phyloP scores from a whole-genome alignment of 169 alveolate genomes.

The Eimeria praecox region DNA sequence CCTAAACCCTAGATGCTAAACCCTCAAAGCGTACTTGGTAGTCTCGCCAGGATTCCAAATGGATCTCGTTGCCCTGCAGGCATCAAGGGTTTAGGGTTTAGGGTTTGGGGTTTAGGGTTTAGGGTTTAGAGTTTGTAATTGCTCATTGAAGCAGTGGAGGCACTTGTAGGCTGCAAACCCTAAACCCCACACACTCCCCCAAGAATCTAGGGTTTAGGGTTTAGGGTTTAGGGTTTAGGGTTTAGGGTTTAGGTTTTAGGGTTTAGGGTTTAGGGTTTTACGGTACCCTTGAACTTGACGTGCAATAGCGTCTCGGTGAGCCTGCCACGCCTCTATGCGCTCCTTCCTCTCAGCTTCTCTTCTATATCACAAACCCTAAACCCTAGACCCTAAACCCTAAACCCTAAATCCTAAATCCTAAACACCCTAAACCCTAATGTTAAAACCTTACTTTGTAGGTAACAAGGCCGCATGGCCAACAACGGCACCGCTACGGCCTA shows the following conservation, averaged over 20 bases:
- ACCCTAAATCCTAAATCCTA: neutral
- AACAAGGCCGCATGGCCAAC: too few species aligned
- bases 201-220: neutral
- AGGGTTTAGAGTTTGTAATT: conserved; percentile 20
- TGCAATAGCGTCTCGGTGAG: neutral
- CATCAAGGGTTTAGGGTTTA: neutral
- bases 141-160: too few species aligned
- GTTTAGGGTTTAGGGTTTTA: neutral
- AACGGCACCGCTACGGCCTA: too few species aligned
- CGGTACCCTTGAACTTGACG: neutral
- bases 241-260: neutral
- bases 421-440: too few species aligned
- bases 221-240: neutral
- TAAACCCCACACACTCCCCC: neutral
- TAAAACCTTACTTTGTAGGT: too few species aligned
- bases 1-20: neutral
- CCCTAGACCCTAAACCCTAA: conserved; percentile 32
- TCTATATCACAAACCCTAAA: conserved; percentile 18
- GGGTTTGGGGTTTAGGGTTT: conserved; percentile 5
- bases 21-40: conserved; percentile 2
- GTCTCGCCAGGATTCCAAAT: neutral
- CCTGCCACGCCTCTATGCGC: neutral
- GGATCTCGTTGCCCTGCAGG: neutral
- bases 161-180: neutral
- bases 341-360: conserved; percentile 17